Conservation (phyloP, 345 rosid species). For the Corymbia maculata region DNA sequence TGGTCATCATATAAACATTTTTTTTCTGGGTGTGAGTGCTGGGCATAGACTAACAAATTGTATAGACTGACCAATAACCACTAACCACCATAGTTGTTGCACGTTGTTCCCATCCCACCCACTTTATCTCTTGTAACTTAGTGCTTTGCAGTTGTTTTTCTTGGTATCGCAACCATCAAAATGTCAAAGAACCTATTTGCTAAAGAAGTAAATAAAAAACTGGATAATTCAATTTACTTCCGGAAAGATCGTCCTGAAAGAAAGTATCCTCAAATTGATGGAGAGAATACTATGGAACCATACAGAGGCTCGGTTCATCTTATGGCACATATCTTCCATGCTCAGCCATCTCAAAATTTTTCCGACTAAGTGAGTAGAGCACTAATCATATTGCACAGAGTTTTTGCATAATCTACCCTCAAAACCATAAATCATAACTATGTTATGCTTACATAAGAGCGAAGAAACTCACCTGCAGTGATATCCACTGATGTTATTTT, state of each 20-base stretch:
- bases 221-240: neutral
- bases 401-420: neutral
- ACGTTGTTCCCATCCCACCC: neutral
- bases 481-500: slow-evolving; percentile 69
- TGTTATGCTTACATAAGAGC: neutral
- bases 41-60: neutral
- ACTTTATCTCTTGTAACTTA: neutral
- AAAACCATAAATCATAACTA: neutral
- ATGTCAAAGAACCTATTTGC: neutral
- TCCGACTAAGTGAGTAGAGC: neutral
- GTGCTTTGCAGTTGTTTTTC: neutral
- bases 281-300: neutral
- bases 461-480: slow-evolving; percentile 27
- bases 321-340: neutral
- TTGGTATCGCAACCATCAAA: neutral
- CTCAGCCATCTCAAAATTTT: neutral
- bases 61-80: neutral
- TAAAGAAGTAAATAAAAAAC: neutral
- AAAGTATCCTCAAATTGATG: neutral
- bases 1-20: neutral
- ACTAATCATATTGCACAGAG: neutral
- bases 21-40: neutral
- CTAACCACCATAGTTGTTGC: neutral
- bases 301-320: neutral
- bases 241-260: neutral